Evolutionary conservation across 2,329 filamentous ascomycete genomes (phyloP), one percentile per base, ranked within the genome.

Genomic region (Podosphaera aphanis): DNA sequence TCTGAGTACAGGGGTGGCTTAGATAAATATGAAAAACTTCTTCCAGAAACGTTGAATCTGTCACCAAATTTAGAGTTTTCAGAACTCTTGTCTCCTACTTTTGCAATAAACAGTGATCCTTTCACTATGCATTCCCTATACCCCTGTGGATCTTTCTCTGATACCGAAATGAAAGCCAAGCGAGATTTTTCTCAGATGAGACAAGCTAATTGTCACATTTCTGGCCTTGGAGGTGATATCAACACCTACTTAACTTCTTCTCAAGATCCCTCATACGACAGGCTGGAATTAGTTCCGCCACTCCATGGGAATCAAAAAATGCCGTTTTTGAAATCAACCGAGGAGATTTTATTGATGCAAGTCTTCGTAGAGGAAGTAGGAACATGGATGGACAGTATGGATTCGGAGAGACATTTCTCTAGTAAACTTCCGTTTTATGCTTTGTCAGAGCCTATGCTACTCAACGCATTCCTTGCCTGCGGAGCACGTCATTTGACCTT

Each of bases 371-470:
- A 92, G 56, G 81, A 93, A 52, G 83, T 95, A 2, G 85, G 80
- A 0, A 62, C 84, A 2, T 94, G 88, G 84, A 93, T 95, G 83
- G 88, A 94, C 61, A 83, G 77, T 37, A 76, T 94, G 66, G 83
- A 93, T 63, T 70, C 75, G 29, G 70, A 78, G 52, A 88, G 88
- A 63, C 82, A 92, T 65, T 94, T 94, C 60, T 83, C 83, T 20
- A 73, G 80, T 42, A 66, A 83, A 16, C 67, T 94, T n/a, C 85
- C 88, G 0, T 85, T 84, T 55, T 73, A 88, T 55, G 77, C 85
- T 1, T 66, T 93, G 20, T 72, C 76, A 46, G 83, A 90, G 48
- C 79, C 84, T 0, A 86, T 94, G 80, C 70, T 95, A 11, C 70
- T 92, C 27, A 86, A 93, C 57, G 84, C 88, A 0, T 79, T 92